Conservation (phyloP, 805 yeast species). For the Zygosaccharomyces gambellarensis region DNA sequence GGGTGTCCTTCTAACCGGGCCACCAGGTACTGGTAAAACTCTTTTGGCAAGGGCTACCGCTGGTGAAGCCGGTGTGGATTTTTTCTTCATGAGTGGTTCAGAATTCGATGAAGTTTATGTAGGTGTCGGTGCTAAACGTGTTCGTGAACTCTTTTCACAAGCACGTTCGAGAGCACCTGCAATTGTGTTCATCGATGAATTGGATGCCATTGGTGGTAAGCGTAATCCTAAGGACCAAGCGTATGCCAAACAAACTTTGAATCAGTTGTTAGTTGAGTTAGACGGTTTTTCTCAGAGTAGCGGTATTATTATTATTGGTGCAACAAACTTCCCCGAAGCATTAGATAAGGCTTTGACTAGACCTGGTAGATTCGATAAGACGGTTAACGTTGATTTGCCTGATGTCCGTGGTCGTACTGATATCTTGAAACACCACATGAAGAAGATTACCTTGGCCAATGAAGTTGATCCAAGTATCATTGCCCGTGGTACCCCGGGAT, state of each 20-base stretch:
- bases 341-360: conserved; percentile 95
- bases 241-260: conserved; percentile 93
- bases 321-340: conserved; percentile 96
- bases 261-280: conserved; percentile 90
- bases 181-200: conserved; percentile 92
- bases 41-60: conserved; percentile 96
- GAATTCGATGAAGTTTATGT: conserved; percentile 97
- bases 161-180: conserved; percentile 97
- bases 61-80: conserved; percentile 98
- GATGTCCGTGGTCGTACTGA: conserved; percentile 97
- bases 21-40: conserved; percentile 99
- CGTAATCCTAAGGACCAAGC: conserved; percentile 98
- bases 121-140: conserved; percentile 98
- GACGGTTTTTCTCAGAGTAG: conserved; percentile 92
- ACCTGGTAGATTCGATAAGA: conserved; percentile 97
- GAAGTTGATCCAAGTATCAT: conserved; percentile 83
- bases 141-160: conserved; percentile 86
- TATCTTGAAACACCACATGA: conserved; percentile 85
- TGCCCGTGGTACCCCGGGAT: conserved; percentile 97
- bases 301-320: conserved; percentile 95
- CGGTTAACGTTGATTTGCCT: conserved; percentile 91
- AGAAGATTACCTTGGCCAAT: conserved; percentile 78
- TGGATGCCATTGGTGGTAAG: conserved; percentile 98
- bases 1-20: conserved; percentile 95
- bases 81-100: conserved; percentile 96